Conservation (phyloP, 176 grass and related monocot genomes). For the Oryza meridionalis region DNA sequence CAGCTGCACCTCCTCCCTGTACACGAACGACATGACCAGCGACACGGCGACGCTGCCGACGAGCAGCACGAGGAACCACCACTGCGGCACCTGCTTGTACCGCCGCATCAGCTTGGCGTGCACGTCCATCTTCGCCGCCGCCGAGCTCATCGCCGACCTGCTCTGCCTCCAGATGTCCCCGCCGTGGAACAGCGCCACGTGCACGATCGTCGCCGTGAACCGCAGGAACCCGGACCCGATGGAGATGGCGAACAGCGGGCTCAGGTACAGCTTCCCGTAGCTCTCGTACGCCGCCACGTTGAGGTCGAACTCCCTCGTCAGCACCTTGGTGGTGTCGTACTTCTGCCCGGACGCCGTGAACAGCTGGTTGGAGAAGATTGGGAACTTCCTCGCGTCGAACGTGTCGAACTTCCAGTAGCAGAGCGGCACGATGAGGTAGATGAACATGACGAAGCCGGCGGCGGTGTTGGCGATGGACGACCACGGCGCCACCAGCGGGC, state of each 20-base stretch:
- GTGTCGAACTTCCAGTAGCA: constrained; percentile 98
- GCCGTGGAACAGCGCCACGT: constrained; percentile 92
- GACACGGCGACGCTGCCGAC: constrained; percentile 80
- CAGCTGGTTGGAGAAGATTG: constrained; percentile 97
- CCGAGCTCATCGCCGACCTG: constrained; percentile 63
- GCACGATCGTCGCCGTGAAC: constrained; percentile 87
- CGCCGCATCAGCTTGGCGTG: constrained; percentile 86
- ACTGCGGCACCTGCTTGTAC: constrained; percentile 97
- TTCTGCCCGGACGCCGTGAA: constrained; percentile 73
- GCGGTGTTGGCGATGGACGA: constrained; percentile 90
- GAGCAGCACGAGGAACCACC: constrained; percentile 93
- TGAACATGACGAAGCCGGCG: constrained; percentile 89
- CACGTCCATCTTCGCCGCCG: constrained; percentile 59
- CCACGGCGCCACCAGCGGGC: constrained; percentile 92
- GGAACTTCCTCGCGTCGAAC: constrained; percentile 82
- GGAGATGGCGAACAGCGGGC: constrained; percentile 95
- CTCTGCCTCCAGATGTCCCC: constrained; percentile 94
- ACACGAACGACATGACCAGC: constrained; percentile 75
- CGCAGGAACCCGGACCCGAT: constrained; percentile 92
- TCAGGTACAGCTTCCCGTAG: constrained; percentile 95
- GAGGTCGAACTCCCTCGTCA: constrained; percentile 82
- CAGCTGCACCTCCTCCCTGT: constrained; percentile 91
- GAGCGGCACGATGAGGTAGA: constrained; percentile 90
- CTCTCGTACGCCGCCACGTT: constrained; percentile 81
- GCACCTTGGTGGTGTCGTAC: constrained; percentile 92